Percentiles rank a stretch among this genome's conserved stretches.
phyloP scores from a whole-genome alignment of 257 asterid genomes.

The Cynanchum wilfordii region DNA sequence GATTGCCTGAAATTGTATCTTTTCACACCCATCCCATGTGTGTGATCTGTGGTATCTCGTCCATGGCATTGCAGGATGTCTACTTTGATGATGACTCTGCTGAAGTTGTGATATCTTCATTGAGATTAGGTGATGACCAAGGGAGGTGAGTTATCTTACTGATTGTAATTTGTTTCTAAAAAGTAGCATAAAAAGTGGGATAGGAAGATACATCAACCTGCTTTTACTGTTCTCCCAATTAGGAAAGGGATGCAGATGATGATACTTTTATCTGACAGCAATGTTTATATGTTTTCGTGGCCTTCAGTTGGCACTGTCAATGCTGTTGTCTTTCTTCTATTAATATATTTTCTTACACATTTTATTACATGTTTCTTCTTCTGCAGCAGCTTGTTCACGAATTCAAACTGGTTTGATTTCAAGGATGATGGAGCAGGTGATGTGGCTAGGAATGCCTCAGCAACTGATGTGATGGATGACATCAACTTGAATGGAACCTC shows the following conservation, averaged over 20 bases:
- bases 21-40: background rate
- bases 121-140: slow-evolving; percentile 91
- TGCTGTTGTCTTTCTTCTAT: background rate
- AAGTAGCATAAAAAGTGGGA: background rate
- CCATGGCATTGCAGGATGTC: slow-evolving; percentile 55
- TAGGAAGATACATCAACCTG: background rate
- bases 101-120: slow-evolving; percentile 93
- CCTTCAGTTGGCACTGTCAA: background rate
- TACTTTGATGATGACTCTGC: slow-evolving; percentile 96
- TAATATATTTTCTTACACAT: background rate
- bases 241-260: slow-evolving; percentile 3
- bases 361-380: background rate
- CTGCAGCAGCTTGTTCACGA: slow-evolving; percentile 78
- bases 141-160: slow-evolving; percentile 64
- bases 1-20: background rate
- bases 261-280: background rate
- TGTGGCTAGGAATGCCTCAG: slow-evolving; percentile 46
- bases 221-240: background rate
- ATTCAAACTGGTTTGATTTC: slow-evolving; percentile 99
- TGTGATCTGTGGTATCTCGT: background rate
- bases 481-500: slow-evolving; percentile 51
- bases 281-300: background rate
- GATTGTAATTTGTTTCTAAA: background rate
- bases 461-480: slow-evolving; percentile 54
- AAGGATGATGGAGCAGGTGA: slow-evolving; percentile 67